A percentile compares a stretch with the other conserved stretches of the same genome.
These are phyloP conservation scores for Guyanaporus albipodus DNA, from an alignment of 768 basidiomycete genomes.

Conservation along the genomic window DNA sequence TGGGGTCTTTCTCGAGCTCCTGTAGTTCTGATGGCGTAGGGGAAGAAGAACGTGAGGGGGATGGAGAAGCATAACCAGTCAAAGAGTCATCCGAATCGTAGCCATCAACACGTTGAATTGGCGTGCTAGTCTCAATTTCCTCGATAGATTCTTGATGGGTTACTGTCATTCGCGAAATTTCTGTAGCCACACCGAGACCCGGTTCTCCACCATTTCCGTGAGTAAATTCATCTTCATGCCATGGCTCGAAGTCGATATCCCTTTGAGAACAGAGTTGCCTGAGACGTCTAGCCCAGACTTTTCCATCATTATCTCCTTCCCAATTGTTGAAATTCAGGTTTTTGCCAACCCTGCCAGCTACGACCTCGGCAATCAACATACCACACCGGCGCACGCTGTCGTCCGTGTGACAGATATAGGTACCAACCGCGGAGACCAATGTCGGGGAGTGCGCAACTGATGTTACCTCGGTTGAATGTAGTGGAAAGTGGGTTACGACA, in stretches of 20 bases:
- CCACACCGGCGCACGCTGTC: slow-evolving; percentile 77
- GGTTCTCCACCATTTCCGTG: slow-evolving; percentile 6
- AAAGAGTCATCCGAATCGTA: slow-evolving; percentile 83
- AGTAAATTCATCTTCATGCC: slow-evolving; percentile 9
- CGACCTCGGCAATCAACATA: slow-evolving; percentile 86
- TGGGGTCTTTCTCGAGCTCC: slow-evolving; percentile 84
- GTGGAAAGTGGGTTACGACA: slow-evolving; percentile 55
- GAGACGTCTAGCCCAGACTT: slow-evolving; percentile 59
- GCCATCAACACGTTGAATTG: slow-evolving; percentile 24
- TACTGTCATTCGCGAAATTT: slow-evolving; percentile 1
- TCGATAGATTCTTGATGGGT: not conserved
- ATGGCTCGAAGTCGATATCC: slow-evolving; percentile 47
- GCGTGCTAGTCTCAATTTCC: not conserved
- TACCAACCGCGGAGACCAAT: slow-evolving; percentile 66
- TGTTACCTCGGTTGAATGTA: slow-evolving; percentile 42
- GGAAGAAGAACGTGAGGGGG: slow-evolving; percentile 68
- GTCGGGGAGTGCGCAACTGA: slow-evolving; percentile 49
- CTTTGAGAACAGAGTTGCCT: slow-evolving; percentile 47
- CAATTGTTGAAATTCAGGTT: slow-evolving; percentile 77
- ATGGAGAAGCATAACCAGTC: slow-evolving; percentile 68
- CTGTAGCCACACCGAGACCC: slow-evolving; percentile 13
- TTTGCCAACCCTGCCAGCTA: slow-evolving; percentile 59
- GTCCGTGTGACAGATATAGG: slow-evolving; percentile 79
- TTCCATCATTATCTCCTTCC: slow-evolving; percentile 71
- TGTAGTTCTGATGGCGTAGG: slow-evolving; percentile 79